These are phyloP conservation scores for Cercis canadensis DNA, from an alignment of 306 rosid species.

Conservation along the genomic window DNA sequence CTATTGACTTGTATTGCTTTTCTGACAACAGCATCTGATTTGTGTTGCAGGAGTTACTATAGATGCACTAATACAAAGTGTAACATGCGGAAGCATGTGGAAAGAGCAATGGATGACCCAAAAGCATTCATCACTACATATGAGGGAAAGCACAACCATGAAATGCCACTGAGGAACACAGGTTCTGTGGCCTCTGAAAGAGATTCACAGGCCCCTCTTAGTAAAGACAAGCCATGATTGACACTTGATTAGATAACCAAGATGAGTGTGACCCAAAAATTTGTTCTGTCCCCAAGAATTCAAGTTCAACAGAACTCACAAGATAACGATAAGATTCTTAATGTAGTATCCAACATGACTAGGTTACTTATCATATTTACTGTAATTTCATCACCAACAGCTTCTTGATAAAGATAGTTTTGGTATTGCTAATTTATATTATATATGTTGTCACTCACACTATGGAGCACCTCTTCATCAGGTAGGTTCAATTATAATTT, in stretches of 20 bases:
- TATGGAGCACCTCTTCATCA: too few relatives aligned
- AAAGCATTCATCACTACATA: constrained; percentile 86
- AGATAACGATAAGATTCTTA: too few relatives aligned
- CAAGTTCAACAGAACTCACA: too few relatives aligned
- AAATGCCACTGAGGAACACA: constrained; percentile 66
- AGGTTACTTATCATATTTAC: not conserved
- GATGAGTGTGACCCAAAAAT: not conserved
- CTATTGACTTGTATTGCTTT: too few relatives aligned
- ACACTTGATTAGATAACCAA: constrained; percentile 9
- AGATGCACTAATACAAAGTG: constrained; percentile 87
- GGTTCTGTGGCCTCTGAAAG: constrained; percentile 55
- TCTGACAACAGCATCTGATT: not conserved
- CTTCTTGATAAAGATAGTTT: constrained; percentile 20
- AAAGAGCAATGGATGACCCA: constrained; percentile 89
- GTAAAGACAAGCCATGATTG: constrained; percentile 50
- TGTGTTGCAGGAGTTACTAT: constrained; percentile 81
- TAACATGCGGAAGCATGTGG: constrained; percentile 86
- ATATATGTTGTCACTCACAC: not conserved
- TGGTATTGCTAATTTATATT: not conserved
- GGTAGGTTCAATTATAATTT: too few relatives aligned
- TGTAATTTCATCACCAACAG: constrained; percentile 5
- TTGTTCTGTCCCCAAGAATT: too few relatives aligned
- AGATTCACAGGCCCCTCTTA: constrained; percentile 51
- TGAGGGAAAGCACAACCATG: constrained; percentile 97
- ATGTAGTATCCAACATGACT: not conserved